These are phyloP conservation scores for Atkinsonella texensis DNA, from an alignment of 2,329 filamentous ascomycete species.

Conservation along the genomic window DNA sequence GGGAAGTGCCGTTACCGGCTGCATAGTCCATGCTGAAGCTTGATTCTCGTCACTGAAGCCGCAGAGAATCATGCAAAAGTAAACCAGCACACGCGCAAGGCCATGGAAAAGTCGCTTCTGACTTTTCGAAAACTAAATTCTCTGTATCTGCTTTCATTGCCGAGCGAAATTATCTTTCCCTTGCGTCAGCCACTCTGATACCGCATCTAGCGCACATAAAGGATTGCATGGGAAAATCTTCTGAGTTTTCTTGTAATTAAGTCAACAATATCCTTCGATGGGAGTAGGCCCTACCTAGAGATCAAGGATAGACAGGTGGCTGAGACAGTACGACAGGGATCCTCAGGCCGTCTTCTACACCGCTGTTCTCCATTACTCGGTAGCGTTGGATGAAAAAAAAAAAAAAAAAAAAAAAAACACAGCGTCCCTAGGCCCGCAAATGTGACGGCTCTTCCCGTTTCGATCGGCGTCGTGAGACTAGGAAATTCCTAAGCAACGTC, in stretches of 20 bases:
- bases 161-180: too few species aligned
- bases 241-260: background rate
- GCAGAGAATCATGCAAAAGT: background rate
- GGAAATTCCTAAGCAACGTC: background rate
- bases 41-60: background rate
- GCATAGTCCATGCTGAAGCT: background rate
- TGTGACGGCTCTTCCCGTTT: background rate
- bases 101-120: too few species aligned
- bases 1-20: background rate
- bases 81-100: too few species aligned
- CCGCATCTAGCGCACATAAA: too few species aligned
- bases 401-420: too few species aligned
- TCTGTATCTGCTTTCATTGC: too few species aligned
- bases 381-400: background rate
- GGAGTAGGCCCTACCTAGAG: background rate
- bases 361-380: conserved; percentile 2
- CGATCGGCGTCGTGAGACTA: background rate
- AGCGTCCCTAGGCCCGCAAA: background rate
- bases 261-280: background rate
- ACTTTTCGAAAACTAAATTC: too few species aligned
- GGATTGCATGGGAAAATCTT: background rate
- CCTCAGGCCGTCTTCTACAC: conserved; percentile 2
- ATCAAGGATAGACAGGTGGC: conserved; percentile 4
- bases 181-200: too few species aligned
- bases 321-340: conserved; percentile 6